Conservation (phyloP, 352 stramenopile species). For the Globisporangium megalacanthum region DNA sequence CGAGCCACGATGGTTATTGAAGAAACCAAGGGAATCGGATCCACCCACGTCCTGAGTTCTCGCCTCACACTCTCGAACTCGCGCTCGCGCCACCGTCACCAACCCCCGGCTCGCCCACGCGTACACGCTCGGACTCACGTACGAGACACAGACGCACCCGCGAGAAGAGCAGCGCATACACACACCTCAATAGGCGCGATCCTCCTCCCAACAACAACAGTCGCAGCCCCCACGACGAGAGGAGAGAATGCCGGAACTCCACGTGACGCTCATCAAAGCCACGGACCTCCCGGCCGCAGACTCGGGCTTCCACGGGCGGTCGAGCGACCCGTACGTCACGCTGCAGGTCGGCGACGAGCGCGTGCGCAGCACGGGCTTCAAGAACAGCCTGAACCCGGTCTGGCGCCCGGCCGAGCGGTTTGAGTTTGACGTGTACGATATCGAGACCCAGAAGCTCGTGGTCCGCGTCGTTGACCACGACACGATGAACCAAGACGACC, state of each 20-base stretch:
- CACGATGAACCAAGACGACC: constrained; percentile 55
- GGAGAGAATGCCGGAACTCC: constrained; percentile 47
- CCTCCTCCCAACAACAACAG: neutral
- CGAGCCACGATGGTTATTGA: neutral
- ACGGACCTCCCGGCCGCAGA: constrained; percentile 66
- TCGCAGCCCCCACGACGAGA: neutral
- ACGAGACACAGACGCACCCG: neutral
- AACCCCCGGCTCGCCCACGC: neutral
- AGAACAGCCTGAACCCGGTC: constrained; percentile 46
- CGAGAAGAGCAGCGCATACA: too few species aligned
- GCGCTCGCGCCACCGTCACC: neutral
- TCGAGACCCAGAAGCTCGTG: constrained; percentile 33
- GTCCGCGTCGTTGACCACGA: constrained; percentile 69
- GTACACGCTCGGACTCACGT: neutral
- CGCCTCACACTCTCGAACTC: neutral
- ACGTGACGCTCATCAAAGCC: constrained; percentile 59
- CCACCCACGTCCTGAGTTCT: constrained; percentile 14
- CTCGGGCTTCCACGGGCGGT: constrained; percentile 36
- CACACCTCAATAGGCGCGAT: too few species aligned
- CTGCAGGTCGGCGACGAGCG: constrained; percentile 47
- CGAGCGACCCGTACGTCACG: constrained; percentile 70
- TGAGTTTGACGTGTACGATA: constrained; percentile 55
- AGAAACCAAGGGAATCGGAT: neutral
- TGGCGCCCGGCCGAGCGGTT: constrained; percentile 74
- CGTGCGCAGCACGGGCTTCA: constrained; percentile 45